Evolutionary conservation across 345 rosid genomes (phyloP), one percentile per base, ranked within the genome.

Genomic region (Microthlaspi erraticum): DNA sequence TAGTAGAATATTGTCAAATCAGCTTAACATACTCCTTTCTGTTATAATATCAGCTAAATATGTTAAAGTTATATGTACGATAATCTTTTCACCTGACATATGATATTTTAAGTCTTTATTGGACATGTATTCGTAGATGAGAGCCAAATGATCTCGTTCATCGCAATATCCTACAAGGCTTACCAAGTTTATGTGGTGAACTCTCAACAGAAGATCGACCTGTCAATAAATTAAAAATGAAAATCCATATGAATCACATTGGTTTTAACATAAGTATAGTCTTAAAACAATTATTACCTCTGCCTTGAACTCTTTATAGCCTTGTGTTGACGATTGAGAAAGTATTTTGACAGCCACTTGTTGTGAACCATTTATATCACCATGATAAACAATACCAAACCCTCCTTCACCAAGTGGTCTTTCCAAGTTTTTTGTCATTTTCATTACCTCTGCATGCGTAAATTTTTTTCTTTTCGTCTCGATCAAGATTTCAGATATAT

Each of bases 341-440:
- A 66, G 72, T 39, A 73, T 1, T 56, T 73, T 72, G 4, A 73
- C 66, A 10, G 71, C 77, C 31, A 73, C 72, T 10, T 63, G 57
- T 8, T 71, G 54, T 36, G 57, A 43, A 34, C 33, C 37, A 23
- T 54, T 37, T 2, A 85, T 19, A n/a, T 5, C 5, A 7, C 87
- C 92, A 36, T 60, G 68, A 60, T 81, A 84, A 12, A 87, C 87
- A 5, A 60, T 55, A n/a, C 92, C 89, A 32, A 83, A 85, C 4
- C 89, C 87, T 60, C 86, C 92, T 73, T 80, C 69, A 7, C 92
- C 89, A 7, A 81, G 63, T 6, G 72, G 34, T 52, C 6, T 74
- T 26, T 46, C 6, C 11, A 83, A 87, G 36, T 79, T 77, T 16
- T 72, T 60, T 9, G 87, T 87, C 7, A 87, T 80, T 9, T 32